Base-by-base conservation (phyloP, 257 asterid species). In the Fraxinus cuspidata region DNA sequence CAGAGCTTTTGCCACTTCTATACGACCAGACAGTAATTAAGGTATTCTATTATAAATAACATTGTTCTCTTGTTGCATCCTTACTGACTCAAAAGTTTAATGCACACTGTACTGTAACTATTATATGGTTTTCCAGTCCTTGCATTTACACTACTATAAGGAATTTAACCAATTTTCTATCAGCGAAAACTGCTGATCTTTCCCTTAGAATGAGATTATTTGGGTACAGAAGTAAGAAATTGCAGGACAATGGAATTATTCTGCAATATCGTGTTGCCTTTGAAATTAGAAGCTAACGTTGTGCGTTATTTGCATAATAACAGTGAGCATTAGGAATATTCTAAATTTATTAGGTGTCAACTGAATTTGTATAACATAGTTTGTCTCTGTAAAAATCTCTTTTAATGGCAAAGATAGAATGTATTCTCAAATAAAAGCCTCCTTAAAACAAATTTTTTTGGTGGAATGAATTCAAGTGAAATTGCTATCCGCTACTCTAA, bases 11-110 rank as follows among this genome's bases (percentile, higher is more conserved):
- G 89, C 98, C 99, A 23, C 98, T 96, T 81, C 93, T 96, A 64
- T 93, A 93, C 76, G 99, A 93, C 78, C 99, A 93, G 88, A 93
- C 99, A 73, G 92, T 90, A 37, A 92, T 96, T 77, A 96, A 92
- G 99, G 99, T 88, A 77, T 23, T 7, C 0, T 25, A 3, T 63
- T 27, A 27, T 63, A 60, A 60, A 9, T 23, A 23, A 63, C 32
- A 23, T 9, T 63, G 11, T 63, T 63, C 16, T 53, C 8, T 8
- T 27, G 12, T 21, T 0, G 31, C 12, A 42, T 11, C 49, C 16
- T 37, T 42, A 42, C 49, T 11, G 49, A 42, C 66, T 23, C 28
- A 58, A 58, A 58, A n/a, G 15, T 58, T 58, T 7, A 58, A 58
- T 7, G 13, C 28, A 7, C 66, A 58, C 29, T 23, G 4, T 70